Evolutionary conservation across 1,284 basidiomycete genomes (phyloP), one percentile per base, ranked within the genome.

Genomic region (Naganishia cerealis): DNA sequence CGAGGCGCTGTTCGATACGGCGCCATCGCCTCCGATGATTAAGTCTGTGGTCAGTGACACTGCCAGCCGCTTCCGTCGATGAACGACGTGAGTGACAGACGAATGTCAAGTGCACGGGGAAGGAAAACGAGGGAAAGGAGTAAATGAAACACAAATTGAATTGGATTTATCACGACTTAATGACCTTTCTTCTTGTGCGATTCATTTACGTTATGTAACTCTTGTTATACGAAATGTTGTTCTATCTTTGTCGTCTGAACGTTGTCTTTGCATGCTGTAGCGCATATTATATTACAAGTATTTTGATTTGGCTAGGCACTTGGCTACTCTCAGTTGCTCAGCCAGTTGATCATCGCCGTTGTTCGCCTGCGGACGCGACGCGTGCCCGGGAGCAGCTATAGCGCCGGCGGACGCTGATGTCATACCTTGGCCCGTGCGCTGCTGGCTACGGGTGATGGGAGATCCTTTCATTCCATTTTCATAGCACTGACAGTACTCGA

Each of bases 1-100:
- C 77, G 78, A 58, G 79, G 78, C 61, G 76, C 75, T 12, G 72
- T 75, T 50, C 62, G 68, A 53, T 81, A 81, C 73, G 78, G 78
- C 15, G 68, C 75, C 48, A 71, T 79, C 50, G 70, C 72, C 18
- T 62, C 62, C 38, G 69, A 70, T 21, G 67, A 68, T 43, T 68
- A 55, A 58, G 24, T 21, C 12, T 33, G 33, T 15, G 36, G 29
- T 12, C 36, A 58, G 29, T 33, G 29, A 3, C 29, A 33, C 29
- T 33, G 29, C 29, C 3, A 33, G 2, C 6, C 6, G 29, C 29
- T 2, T 33, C 6, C 6, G 29, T 33, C 29, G 29, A 33, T 33
- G 15, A 38, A 40, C 40, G 36, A 15, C 12, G 55, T 15, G 55
- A 40, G 21, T 57, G 46, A 50, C 2, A 21, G 9, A 21, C n/a